A percentile compares a stretch with the other conserved stretches of the same genome.
Evolutionary conservation across 345 rosid species (phyloP).

Genomic region (Ceriops decandra): DNA sequence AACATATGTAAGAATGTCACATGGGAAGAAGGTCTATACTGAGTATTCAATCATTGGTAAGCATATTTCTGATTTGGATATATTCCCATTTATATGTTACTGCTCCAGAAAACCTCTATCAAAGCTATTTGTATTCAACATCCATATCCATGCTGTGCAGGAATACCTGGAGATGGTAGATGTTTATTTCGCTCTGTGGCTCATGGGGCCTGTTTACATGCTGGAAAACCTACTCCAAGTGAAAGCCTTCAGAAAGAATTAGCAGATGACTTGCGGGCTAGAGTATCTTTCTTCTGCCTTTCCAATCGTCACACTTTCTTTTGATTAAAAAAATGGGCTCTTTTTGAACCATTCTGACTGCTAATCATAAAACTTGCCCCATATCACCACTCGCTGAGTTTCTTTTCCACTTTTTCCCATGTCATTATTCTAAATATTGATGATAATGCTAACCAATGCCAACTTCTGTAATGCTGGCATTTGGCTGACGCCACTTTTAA

Average conservation of each 20-base stretch:
- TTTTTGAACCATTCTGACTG: too few relatives aligned
- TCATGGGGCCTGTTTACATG: conserved; percentile 71
- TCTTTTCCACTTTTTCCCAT: neutral
- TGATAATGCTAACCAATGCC: too few relatives aligned
- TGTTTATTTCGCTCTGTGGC: conserved; percentile 93
- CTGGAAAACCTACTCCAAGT: conserved; percentile 64
- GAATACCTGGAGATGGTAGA: conserved; percentile 96
- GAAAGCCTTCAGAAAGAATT: conserved; percentile 66
- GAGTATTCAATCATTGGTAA: conserved; percentile 80
- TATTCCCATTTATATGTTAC: neutral
- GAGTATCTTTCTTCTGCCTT: conserved; percentile 30
- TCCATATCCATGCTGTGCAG: conserved; percentile 35
- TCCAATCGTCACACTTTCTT: neutral
- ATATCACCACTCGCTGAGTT: neutral
- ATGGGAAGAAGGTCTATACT: conserved; percentile 74
- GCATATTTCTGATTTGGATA: conserved; percentile 11
- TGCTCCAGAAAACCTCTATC: neutral
- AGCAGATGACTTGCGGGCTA: conserved; percentile 75
- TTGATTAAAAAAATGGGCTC: too few relatives aligned
- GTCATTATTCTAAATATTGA: neutral
- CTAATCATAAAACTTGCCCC: neutral
- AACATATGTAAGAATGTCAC: conserved; percentile 35
- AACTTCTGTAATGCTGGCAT: too few relatives aligned
- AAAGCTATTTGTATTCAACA: conserved; percentile 3
- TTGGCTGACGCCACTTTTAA: neutral